Conservation (phyloP, 805 yeast genomes). For the Wickerhamomyces bisporus region DNA sequence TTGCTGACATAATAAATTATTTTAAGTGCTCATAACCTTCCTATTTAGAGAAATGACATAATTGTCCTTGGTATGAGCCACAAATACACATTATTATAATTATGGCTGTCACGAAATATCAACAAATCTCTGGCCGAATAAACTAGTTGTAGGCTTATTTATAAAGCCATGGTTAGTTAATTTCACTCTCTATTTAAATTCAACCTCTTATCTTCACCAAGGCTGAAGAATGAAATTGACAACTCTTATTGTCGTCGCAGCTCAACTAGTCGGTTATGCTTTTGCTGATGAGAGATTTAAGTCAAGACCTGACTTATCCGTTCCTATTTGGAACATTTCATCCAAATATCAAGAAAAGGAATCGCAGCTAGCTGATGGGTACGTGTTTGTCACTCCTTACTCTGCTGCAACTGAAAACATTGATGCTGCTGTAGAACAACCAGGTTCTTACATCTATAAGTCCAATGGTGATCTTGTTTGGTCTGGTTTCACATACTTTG, state of each 20-base stretch:
- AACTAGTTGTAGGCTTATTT: no score
- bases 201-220: no score
- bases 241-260: neutral
- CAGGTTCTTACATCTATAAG: slow-evolving; percentile 32
- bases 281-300: slow-evolving; percentile 30
- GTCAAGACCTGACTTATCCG: slow-evolving; percentile 32
- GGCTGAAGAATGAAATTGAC: neutral
- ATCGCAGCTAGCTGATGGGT: slow-evolving; percentile 22
- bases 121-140: no score
- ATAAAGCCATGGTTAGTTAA: no score
- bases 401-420: slow-evolving; percentile 16
- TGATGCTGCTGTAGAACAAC: slow-evolving; percentile 26
- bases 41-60: no score
- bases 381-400: slow-evolving; percentile 31
- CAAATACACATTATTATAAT: no score
- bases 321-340: slow-evolving; percentile 30
- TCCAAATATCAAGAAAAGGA: slow-evolving; percentile 20
- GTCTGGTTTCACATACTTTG: slow-evolving; percentile 31
- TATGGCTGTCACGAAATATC: no score
- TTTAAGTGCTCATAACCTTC: no score
- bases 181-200: no score
- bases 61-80: no score
- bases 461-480: slow-evolving; percentile 33
- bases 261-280: slow-evolving; percentile 3
- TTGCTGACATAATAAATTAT: no score